Evolutionary conservation across 805 yeast species (phyloP).

Genomic region (Saccharomycopsis fermentans): DNA sequence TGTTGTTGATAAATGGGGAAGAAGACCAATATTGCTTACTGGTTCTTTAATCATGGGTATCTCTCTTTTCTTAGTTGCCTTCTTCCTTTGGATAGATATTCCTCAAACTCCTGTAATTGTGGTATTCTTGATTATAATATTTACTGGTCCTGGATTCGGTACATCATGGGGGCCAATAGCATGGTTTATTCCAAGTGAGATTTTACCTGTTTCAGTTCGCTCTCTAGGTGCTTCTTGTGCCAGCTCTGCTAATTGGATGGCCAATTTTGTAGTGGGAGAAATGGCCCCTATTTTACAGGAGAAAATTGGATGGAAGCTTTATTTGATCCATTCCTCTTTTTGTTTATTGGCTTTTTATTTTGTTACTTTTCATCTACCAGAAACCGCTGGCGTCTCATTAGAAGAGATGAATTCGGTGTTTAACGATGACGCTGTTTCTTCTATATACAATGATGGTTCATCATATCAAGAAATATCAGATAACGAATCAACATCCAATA

Average conservation of each 20-base stretch:
- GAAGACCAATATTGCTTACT: slow-evolving; percentile 69
- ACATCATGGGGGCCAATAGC: slow-evolving; percentile 93
- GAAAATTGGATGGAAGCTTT: slow-evolving; percentile 65
- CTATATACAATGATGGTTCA: slow-evolving; percentile 25
- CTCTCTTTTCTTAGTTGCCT: slow-evolving; percentile 55
- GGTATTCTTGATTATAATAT: slow-evolving; percentile 65
- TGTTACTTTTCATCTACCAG: slow-evolving; percentile 71
- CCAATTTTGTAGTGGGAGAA: slow-evolving; percentile 86
- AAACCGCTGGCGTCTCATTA: slow-evolving; percentile 77
- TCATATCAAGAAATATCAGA: slow-evolving; percentile 21
- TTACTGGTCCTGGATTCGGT: slow-evolving; percentile 73
- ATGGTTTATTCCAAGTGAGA: slow-evolving; percentile 81
- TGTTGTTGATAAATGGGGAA: slow-evolving; percentile 83
- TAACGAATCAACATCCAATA: slow-evolving; percentile 19
- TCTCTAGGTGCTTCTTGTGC: slow-evolving; percentile 86
- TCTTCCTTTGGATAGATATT: slow-evolving; percentile 41
- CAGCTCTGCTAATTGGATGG: slow-evolving; percentile 89
- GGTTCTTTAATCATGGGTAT: slow-evolving; percentile 78
- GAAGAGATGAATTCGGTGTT: slow-evolving; percentile 91
- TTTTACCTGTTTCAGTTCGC: slow-evolving; percentile 72
- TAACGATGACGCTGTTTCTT: slow-evolving; percentile 46
- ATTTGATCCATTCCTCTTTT: slow-evolving; percentile 70
- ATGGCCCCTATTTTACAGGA: slow-evolving; percentile 82
- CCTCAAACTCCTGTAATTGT: slow-evolving; percentile 56
- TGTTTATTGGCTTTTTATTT: slow-evolving; percentile 65